Evolutionary conservation across 108 stramenopile genomes (phyloP).

Genomic region (Schizochytrium sp.): DNA sequence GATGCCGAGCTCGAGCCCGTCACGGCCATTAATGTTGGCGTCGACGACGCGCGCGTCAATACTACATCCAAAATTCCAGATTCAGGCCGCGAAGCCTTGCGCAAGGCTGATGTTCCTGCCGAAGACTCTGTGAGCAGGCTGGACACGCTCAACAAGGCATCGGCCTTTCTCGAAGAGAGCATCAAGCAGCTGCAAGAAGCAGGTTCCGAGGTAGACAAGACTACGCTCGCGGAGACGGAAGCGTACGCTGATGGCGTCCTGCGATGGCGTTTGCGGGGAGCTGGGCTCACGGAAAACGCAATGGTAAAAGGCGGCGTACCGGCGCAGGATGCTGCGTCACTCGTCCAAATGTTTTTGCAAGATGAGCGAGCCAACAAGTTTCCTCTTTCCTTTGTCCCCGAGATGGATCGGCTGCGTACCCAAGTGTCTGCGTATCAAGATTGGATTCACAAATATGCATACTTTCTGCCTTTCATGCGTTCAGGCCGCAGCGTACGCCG

Average conservation of each 20-base stretch:
- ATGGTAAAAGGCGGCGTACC: neutral
- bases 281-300: neutral
- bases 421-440: neutral
- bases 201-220: no score
- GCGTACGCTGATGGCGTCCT: neutral
- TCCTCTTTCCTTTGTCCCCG: neutral
- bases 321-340: neutral
- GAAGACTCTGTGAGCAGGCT: no score
- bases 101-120: no score
- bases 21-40: no score
- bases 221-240: neutral
- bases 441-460: neutral
- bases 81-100: neutral
- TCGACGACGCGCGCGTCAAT: neutral
- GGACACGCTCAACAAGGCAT: no score
- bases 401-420: neutral
- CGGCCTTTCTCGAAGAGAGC: no score
- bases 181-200: no score
- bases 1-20: no score
- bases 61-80: neutral
- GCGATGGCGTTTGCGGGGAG: neutral
- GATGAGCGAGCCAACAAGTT: neutral
- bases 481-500: neutral
- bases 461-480: neutral
- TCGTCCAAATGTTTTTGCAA: neutral